Conservation (phyloP, 2,329 filamentous ascomycete genomes). For the Neodidymelliopsis sp. region DNA sequence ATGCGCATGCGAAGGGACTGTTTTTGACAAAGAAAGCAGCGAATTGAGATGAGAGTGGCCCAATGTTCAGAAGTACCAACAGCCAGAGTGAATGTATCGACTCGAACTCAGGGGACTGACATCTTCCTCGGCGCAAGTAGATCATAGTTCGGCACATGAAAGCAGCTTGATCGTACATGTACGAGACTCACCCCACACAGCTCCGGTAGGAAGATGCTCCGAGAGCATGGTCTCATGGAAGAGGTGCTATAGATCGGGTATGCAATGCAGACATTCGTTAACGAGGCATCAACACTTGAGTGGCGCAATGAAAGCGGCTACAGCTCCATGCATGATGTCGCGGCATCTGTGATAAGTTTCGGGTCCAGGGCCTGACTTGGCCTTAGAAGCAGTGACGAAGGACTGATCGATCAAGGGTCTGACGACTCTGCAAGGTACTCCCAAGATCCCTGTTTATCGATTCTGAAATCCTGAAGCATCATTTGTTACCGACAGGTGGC, state of each 20-base stretch:
- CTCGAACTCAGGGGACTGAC: background rate
- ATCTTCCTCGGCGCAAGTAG: background rate
- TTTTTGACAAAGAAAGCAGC: background rate
- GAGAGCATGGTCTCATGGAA: background rate
- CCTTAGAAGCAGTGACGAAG: background rate
- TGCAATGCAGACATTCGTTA: background rate
- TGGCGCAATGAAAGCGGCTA: constrained; percentile 1
- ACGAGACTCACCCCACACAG: background rate
- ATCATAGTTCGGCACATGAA: background rate
- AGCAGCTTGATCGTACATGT: background rate
- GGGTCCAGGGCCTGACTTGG: background rate
- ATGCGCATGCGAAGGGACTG: background rate
- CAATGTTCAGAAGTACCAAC: background rate
- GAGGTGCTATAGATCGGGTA: background rate
- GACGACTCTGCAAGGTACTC: background rate
- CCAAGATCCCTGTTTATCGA: background rate
- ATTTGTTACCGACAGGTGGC: background rate
- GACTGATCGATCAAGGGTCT: background rate
- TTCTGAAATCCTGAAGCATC: background rate
- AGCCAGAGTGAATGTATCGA: no score
- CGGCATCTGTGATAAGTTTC: background rate
- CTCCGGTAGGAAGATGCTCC: constrained; percentile 1
- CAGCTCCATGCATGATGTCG: background rate
- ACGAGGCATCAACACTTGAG: background rate
- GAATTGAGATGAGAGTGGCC: background rate